Percentiles rank a stretch among this genome's conserved stretches.
Conservation (phyloP, 2,329 filamentous ascomycete genomes). For the Helotiales sp. region DNA sequence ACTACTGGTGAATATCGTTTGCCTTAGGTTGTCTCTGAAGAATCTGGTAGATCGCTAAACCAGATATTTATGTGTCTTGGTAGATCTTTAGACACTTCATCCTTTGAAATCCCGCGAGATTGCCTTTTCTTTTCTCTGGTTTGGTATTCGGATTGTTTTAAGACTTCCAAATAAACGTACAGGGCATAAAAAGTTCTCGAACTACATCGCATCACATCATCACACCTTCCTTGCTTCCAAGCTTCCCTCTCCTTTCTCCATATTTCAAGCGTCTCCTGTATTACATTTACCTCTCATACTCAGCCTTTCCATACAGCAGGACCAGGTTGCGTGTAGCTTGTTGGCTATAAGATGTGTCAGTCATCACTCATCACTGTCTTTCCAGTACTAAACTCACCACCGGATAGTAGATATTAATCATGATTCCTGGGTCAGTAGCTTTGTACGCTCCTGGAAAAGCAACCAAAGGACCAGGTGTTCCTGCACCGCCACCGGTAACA, state of each 20-base stretch:
- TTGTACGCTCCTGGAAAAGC: conserved; percentile 40
- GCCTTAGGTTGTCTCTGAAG: too few species aligned
- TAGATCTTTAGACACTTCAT: too few species aligned
- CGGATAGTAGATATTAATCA: conserved; percentile 38
- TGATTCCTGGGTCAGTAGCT: conserved; percentile 37
- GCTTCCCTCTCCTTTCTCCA: background rate
- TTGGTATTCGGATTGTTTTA: too few species aligned
- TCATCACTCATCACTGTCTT: background rate
- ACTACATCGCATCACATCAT: background rate
- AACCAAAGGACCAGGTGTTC: conserved; percentile 37
- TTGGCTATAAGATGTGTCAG: conserved; percentile 17
- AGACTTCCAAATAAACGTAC: background rate
- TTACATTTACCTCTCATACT: background rate
- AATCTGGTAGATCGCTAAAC: too few species aligned
- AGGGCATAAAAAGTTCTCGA: background rate
- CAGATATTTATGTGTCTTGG: too few species aligned
- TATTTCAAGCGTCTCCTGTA: too few species aligned
- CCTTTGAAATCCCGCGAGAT: too few species aligned
- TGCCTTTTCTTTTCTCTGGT: too few species aligned
- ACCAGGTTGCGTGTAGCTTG: conserved; percentile 27
- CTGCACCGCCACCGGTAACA: conserved; percentile 43
- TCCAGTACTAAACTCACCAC: conserved; percentile 22
- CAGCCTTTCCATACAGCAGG: conserved; percentile 28
- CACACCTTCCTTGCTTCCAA: background rate
- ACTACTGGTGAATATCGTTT: too few species aligned